Evolutionary conservation across 164 flowering plant species (phyloP), one percentile per base, ranked within the genome.

Genomic region (Stephania japonica): DNA sequence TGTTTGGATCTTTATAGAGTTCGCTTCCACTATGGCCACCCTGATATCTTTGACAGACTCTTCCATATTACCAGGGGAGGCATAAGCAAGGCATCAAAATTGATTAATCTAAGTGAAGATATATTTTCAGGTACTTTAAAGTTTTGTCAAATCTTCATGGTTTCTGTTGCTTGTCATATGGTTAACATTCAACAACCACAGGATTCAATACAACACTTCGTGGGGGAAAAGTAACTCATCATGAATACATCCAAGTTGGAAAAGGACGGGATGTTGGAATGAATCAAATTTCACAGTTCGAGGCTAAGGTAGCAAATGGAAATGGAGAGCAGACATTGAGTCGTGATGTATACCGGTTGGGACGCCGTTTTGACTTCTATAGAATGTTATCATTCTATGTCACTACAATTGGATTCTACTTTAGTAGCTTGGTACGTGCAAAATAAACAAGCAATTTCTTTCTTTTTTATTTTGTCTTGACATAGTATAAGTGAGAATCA

Each of bases 271-370:
- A 93, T 86, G 98, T 95, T 47, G 99, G 99, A 24, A 89, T 95
- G 97, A 95, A 95, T 79, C 99, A 93, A 75, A 93, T 95, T 77
- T 95, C 99, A 50, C 84, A 68, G 43, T 95, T 95, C 85, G 98
- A 95, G 83, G 99, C 98, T 53, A 93, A 95, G 83, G 97, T 95
- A 74, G 91, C 99, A 72, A 93, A 91, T 84, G 99, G 99, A 78
- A 95, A 95, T 85, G 99, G 96, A 76, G 99, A 95, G 78, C 99
- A 95, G 81, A 95, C 98, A 65, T 89, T 95, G 21, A 90, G 99
- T 62, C 94, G 99, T 75, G 99, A 95, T 77, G 94, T 95, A 79
- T 91, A 88, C 81, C 86, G 99, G 56, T 93, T 95, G 69, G 99
- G 99, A 42, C 96, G 90, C n/a, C 88, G 94, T 19, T 95, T 95